Evolutionary conservation across 83 land plant species (phyloP).

Genomic region (Diphasiastrum complanatum): DNA sequence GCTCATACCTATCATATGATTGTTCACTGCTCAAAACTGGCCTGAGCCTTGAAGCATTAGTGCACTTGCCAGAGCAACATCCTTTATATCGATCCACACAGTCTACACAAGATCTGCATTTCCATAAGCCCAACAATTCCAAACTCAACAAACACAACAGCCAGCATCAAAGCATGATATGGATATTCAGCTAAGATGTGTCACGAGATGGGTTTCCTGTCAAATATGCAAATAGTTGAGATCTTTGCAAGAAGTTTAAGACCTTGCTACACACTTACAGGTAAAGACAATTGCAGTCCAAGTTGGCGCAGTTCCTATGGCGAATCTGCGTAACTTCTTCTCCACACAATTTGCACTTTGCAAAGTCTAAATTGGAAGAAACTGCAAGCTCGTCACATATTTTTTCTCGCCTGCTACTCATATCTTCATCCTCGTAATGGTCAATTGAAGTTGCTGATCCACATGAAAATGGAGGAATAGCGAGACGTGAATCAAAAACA

Average conservation of each 20-base stretch:
- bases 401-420: not conserved
- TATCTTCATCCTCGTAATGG: constrained; percentile 34
- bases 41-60: constrained; percentile 55
- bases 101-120: constrained; percentile 47
- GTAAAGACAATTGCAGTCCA: constrained; percentile 76
- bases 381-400: not conserved
- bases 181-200: not conserved
- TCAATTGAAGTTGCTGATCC: too few species aligned
- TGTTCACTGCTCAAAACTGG: constrained; percentile 45
- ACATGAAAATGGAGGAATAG: constrained; percentile 79
- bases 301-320: constrained; percentile 86
- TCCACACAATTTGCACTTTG: constrained; percentile 58
- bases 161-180: not conserved
- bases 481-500: constrained; percentile 79
- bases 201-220: constrained; percentile 2
- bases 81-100: constrained; percentile 48
- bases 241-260: not conserved
- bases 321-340: constrained; percentile 42
- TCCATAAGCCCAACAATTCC: not conserved
- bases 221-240: too few species aligned
- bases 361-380: constrained; percentile 28
- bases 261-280: constrained; percentile 47
- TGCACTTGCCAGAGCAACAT: constrained; percentile 61
- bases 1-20: constrained; percentile 59
- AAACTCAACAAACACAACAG: not conserved